phyloP scores from a whole-genome alignment of 2,329 filamentous ascomycete species.

The Fusarium neocosmosporiellum region DNA sequence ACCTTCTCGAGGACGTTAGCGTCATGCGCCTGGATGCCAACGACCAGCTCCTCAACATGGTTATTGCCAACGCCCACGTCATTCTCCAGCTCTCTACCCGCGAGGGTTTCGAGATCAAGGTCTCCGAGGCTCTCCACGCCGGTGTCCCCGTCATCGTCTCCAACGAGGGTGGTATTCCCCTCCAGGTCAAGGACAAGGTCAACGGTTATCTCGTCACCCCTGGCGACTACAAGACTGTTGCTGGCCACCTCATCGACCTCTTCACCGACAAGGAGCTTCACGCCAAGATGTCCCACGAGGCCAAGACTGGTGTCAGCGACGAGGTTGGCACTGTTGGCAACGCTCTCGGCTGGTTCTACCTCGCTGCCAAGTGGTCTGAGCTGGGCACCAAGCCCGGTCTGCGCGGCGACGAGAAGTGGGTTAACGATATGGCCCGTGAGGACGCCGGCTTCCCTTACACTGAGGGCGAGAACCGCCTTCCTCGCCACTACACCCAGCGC shows the following conservation, averaged over 20 bases:
- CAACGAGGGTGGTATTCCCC: constrained; percentile 80
- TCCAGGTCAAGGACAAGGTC: constrained; percentile 78
- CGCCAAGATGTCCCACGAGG: constrained; percentile 72
- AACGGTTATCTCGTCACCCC: constrained; percentile 80
- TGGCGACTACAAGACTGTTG: constrained; percentile 76
- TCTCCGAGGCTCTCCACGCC: constrained; percentile 84
- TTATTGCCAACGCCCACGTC: constrained; percentile 78
- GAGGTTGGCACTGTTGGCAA: constrained; percentile 87
- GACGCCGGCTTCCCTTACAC: constrained; percentile 70
- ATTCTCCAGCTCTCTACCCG: constrained; percentile 83
- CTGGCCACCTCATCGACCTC: constrained; percentile 72
- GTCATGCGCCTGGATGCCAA: constrained; percentile 82
- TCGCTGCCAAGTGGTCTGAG: constrained; percentile 75
- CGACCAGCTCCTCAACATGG: constrained; percentile 82
- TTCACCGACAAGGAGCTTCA: constrained; percentile 75
- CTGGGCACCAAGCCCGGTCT: constrained; percentile 61
- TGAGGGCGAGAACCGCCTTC: constrained; percentile 70
- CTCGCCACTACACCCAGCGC: constrained; percentile 48
- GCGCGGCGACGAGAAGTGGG: constrained; percentile 63
- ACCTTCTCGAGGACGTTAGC: constrained; percentile 74
- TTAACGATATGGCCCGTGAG: constrained; percentile 55
- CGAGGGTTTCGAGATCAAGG: constrained; percentile 89
- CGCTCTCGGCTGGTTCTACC: constrained; percentile 79
- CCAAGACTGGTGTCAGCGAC: constrained; percentile 76
- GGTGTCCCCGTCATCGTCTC: constrained; percentile 83